Evolutionary conservation across 2,329 filamentous ascomycete genomes (phyloP).

Genomic region (Chaetomium globosum): DNA sequence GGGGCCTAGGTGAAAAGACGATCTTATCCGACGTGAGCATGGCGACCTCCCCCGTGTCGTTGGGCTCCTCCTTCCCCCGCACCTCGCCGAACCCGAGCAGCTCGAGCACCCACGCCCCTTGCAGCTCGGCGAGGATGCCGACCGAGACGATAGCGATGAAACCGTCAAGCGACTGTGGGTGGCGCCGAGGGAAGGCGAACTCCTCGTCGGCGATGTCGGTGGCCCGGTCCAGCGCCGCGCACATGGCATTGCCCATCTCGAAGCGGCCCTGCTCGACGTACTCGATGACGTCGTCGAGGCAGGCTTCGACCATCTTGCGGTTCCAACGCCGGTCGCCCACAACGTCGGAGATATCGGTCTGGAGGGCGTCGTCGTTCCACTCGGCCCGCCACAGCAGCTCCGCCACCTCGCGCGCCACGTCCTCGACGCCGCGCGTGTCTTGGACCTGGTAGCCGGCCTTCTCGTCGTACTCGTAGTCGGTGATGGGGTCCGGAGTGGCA

Average conservation of each 20-base stretch:
- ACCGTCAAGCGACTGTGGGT: conserved; percentile 31
- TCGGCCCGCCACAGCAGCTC: conserved; percentile 27
- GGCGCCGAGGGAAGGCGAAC: conserved; percentile 31
- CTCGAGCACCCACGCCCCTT: conserved; percentile 34
- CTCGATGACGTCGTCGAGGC: conserved; percentile 32
- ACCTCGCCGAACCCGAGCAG: conserved; percentile 34
- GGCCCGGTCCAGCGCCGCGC: conserved; percentile 31
- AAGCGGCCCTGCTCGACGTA: conserved; percentile 30
- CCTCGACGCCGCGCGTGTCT: conserved; percentile 20
- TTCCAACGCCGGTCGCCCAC: conserved; percentile 30
- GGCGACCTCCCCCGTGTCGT: conserved; percentile 20
- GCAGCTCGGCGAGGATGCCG: conserved; percentile 33
- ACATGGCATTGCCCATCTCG: conserved; percentile 31
- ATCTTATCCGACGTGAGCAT: conserved; percentile 31
- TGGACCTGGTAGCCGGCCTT: not conserved
- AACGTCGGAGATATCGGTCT: conserved; percentile 18
- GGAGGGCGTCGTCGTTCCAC: conserved; percentile 30
- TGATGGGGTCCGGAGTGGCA: not conserved
- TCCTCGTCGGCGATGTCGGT: conserved; percentile 29
- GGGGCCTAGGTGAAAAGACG: conserved; percentile 8
- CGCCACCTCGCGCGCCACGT: conserved; percentile 25
- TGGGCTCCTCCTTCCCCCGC: conserved; percentile 15
- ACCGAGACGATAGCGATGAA: conserved; percentile 34
- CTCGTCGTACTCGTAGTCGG: not conserved
- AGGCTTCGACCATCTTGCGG: conserved; percentile 30